These are phyloP conservation scores for Microglena sp. DNA, from an alignment of 139 green algal genomes.

Conservation along the genomic window DNA sequence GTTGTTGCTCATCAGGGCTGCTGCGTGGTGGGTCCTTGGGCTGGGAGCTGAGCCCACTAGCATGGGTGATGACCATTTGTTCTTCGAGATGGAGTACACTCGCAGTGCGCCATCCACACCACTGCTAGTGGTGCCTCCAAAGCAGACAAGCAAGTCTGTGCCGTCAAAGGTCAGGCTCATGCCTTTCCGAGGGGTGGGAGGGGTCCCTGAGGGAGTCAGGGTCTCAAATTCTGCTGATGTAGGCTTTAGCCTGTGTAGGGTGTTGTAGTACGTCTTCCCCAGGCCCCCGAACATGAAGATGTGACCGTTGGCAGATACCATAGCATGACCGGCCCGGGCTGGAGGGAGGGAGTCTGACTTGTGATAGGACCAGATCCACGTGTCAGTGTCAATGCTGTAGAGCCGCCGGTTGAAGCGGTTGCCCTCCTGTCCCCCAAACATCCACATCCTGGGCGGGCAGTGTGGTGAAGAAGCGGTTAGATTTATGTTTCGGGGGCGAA, in stretches of 20 bases:
- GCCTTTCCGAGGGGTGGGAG: constrained; percentile 21
- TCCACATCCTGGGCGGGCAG: too few relatives aligned
- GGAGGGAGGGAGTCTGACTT: constrained; percentile 6
- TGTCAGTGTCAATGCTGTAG: constrained; percentile 27
- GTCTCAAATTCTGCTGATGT: constrained; percentile 3
- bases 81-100: constrained; percentile 23
- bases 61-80: constrained; percentile 21
- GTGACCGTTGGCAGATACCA: constrained; percentile 16
- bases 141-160: constrained; percentile 26
- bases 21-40: constrained; percentile 33
- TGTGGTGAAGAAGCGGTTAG: too few relatives aligned
- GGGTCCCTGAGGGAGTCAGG: constrained; percentile 4
- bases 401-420: constrained; percentile 29
- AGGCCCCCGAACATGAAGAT: constrained; percentile 44
- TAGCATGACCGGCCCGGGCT: constrained; percentile 16
- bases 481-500: too few relatives aligned
- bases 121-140: constrained; percentile 28
- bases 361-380: constrained; percentile 15
- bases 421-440: constrained; percentile 11
- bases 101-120: constrained; percentile 24
- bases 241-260: constrained; percentile 28
- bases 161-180: constrained; percentile 33
- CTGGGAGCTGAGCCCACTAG: constrained; percentile 17
- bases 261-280: constrained; percentile 37
- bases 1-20: constrained; percentile 26